Conservation (phyloP, 805 yeast genomes). For the Barnettozyma siamensis region DNA sequence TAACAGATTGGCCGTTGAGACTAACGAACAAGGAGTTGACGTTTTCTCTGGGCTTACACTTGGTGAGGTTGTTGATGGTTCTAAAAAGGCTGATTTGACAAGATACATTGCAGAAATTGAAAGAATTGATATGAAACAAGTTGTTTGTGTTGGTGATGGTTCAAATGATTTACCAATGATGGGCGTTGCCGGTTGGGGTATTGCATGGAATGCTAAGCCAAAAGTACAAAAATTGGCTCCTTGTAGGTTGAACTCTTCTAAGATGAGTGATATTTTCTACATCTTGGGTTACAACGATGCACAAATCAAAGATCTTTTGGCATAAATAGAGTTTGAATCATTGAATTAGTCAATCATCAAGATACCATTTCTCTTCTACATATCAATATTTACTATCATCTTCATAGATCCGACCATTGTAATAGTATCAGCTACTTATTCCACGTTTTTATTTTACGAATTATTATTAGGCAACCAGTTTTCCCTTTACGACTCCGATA, state of each 20-base stretch:
- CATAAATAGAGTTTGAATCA: too few species aligned
- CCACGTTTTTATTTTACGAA: too few species aligned
- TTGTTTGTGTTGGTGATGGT: constrained; percentile 93
- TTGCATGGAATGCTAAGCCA: constrained; percentile 98
- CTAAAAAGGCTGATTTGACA: constrained; percentile 70
- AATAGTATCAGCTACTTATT: too few species aligned
- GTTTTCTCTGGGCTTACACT: constrained; percentile 66
- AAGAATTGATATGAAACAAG: constrained; percentile 41
- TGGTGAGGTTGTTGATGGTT: constrained; percentile 85
- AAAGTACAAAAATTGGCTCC: constrained; percentile 84
- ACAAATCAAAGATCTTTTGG: constrained; percentile 34
- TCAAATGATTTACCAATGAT: constrained; percentile 94
- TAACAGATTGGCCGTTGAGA: constrained; percentile 50
- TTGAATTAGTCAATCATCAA: too few species aligned
- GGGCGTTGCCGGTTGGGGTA: constrained; percentile 85
- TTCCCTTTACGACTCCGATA: constrained; percentile 69
- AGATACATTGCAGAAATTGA: constrained; percentile 53
- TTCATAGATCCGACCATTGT: too few species aligned
- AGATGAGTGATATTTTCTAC: constrained; percentile 71
- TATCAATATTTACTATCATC: too few species aligned
- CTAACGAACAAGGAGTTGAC: constrained; percentile 37
- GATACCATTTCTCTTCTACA: too few species aligned
- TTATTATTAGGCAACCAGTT: constrained; percentile 26
- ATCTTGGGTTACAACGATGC: constrained; percentile 66
- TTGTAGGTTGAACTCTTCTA: constrained; percentile 65